phyloP scores from a whole-genome alignment of 1,139 yeast genomes.

The Candida sanyaensis region DNA sequence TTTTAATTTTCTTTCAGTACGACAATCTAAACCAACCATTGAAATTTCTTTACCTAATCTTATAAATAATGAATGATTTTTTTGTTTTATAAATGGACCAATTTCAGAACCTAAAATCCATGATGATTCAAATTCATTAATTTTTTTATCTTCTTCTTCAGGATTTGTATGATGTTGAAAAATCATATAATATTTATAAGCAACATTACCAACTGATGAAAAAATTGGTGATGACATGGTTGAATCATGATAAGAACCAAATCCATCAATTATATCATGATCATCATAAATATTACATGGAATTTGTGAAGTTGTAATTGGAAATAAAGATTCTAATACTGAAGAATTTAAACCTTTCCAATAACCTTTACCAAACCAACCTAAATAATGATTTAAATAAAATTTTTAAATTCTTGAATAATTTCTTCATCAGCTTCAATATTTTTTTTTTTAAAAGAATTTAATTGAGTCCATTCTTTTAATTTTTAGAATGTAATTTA shows the following conservation, averaged over 20 bases:
- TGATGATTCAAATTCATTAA: constrained; percentile 46
- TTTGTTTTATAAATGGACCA: constrained; percentile 70
- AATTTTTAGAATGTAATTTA: constrained; percentile 58
- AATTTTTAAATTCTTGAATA: constrained; percentile 56
- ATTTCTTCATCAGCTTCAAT: constrained; percentile 45
- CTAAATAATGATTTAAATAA: constrained; percentile 71
- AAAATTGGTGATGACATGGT: constrained; percentile 77
- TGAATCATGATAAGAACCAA: constrained; percentile 76
- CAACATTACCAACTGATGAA: constrained; percentile 68
- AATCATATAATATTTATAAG: constrained; percentile 83
- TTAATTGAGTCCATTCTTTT: constrained; percentile 63
- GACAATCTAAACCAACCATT: constrained; percentile 82
- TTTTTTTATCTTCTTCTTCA: constrained; percentile 41
- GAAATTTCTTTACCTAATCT: constrained; percentile 74
- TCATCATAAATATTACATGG: constrained; percentile 89
- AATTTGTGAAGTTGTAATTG: constrained; percentile 75
- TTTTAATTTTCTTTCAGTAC: constrained; percentile 79
- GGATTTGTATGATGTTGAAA: constrained; percentile 82
- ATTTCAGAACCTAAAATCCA: constrained; percentile 56
- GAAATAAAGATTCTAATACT: constrained; percentile 67
- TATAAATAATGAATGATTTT: constrained; percentile 66
- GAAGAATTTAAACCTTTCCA: constrained; percentile 72
- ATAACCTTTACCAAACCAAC: constrained; percentile 89
- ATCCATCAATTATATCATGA: constrained; percentile 95
- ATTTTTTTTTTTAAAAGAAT: constrained; percentile 44